Evolutionary conservation across 2,329 filamentous ascomycete species (phyloP).

Genomic region (Hirsutella thompsonii): DNA sequence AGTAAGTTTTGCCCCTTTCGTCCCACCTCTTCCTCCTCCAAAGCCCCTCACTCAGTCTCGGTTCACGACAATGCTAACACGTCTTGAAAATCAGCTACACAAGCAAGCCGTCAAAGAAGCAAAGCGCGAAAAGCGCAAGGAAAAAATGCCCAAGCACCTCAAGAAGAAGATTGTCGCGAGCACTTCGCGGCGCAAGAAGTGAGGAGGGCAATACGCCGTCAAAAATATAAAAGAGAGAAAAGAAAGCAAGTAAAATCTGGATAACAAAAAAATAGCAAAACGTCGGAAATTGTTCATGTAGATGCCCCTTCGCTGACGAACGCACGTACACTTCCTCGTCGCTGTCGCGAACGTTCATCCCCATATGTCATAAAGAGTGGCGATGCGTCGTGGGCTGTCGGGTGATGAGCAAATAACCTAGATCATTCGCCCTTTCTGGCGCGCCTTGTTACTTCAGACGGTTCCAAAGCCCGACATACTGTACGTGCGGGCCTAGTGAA

Average conservation of each 20-base stretch:
- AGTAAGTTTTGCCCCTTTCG: too few species aligned
- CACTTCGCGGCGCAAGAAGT: slow-evolving; percentile 51
- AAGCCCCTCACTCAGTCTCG: neutral
- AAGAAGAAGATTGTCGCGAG: slow-evolving; percentile 76
- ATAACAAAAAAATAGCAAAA: slow-evolving; percentile 1
- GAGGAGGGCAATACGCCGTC: slow-evolving; percentile 8
- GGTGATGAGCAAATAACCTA: slow-evolving; percentile 32
- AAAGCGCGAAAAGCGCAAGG: slow-evolving; percentile 83
- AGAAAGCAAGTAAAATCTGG: too few species aligned
- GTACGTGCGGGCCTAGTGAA: too few species aligned
- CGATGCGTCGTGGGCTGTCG: slow-evolving; percentile 17
- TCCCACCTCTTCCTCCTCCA: neutral
- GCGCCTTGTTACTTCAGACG: slow-evolving; percentile 6
- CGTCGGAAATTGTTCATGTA: neutral
- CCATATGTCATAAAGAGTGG: too few species aligned
- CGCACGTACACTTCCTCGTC: neutral
- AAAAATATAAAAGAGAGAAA: slow-evolving; percentile 3
- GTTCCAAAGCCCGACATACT: slow-evolving; percentile 20
- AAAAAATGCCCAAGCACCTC: slow-evolving; percentile 91
- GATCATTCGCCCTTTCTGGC: too few species aligned
- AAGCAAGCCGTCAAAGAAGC: slow-evolving; percentile 90
- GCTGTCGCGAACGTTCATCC: neutral
- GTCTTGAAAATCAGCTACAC: slow-evolving; percentile 40
- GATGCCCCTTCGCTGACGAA: neutral
- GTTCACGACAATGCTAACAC: slow-evolving; percentile 8